Conservation (phyloP, 2,329 filamentous ascomycete species). For the Fragosphaeria purpurea region DNA sequence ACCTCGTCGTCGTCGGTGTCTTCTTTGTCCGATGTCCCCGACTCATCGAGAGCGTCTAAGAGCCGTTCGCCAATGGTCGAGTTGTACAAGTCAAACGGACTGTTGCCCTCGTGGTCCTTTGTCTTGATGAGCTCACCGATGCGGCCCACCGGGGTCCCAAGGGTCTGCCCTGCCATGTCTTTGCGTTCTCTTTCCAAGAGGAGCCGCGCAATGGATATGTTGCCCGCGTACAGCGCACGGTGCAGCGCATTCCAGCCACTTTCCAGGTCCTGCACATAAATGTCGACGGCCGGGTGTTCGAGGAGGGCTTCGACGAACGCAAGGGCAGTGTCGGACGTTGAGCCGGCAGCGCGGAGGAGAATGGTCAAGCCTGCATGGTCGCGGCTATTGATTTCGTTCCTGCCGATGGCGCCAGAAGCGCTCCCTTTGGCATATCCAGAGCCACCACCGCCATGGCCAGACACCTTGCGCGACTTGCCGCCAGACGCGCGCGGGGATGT, state of each 20-base stretch:
- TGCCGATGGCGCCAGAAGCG: constrained; percentile 28
- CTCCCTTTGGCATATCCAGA: constrained; percentile 34
- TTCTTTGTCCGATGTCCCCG: not conserved
- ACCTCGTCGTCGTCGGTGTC: constrained; percentile 5
- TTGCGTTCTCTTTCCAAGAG: constrained; percentile 69
- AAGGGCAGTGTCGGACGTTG: constrained; percentile 55
- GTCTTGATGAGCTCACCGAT: constrained; percentile 78
- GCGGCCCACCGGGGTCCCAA: constrained; percentile 47
- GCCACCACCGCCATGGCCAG: constrained; percentile 36
- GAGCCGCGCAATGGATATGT: constrained; percentile 73
- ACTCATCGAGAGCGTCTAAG: constrained; percentile 32
- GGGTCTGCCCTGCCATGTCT: constrained; percentile 50
- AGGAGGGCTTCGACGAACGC: constrained; percentile 71
- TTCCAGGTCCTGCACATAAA: constrained; percentile 79
- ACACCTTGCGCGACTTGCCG: constrained; percentile 41
- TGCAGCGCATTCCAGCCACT: constrained; percentile 96
- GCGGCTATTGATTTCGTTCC: constrained; percentile 72
- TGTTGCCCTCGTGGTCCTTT: constrained; percentile 90
- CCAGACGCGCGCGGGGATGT: constrained; percentile 2
- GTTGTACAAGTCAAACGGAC: constrained; percentile 86
- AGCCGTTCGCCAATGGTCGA: constrained; percentile 73
- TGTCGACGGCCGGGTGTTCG: constrained; percentile 71
- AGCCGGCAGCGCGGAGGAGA: constrained; percentile 74
- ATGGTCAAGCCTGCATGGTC: constrained; percentile 75
- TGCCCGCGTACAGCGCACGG: constrained; percentile 80